These are phyloP conservation scores for Taphrina wiesneri DNA, from an alignment of 1,139 yeast species.

Conservation along the genomic window DNA sequence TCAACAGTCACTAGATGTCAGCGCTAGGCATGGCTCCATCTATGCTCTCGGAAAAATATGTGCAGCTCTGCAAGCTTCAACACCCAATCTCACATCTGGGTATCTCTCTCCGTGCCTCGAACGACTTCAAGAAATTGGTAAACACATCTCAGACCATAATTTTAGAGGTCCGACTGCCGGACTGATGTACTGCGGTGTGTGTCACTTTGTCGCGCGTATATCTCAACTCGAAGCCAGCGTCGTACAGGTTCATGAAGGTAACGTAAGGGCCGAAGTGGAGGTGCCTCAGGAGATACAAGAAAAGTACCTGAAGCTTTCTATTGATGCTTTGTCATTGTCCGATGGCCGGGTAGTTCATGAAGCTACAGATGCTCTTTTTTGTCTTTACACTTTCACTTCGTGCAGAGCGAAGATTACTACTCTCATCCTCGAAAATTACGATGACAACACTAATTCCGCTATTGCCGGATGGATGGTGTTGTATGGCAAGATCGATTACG, in stretches of 20 bases:
- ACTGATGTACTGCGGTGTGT: conserved; percentile 1
- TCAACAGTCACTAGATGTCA: not conserved
- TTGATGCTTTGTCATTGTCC: not conserved
- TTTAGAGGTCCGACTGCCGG: conserved; percentile 8
- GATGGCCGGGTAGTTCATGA: not conserved
- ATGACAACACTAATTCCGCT: not conserved
- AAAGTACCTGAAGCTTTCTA: not conserved
- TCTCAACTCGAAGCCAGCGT: not conserved
- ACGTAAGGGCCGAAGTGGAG: not conserved
- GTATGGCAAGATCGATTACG: conserved; percentile 2
- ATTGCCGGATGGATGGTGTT: conserved; percentile 8
- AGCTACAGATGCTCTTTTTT: conserved; percentile 1
- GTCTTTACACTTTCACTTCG: not conserved
- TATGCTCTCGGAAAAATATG: conserved; percentile 12
- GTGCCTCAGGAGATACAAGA: not conserved
- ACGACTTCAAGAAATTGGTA: not conserved
- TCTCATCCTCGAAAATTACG: not conserved
- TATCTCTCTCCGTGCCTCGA: not conserved
- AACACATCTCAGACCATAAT: not conserved
- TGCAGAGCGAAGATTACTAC: not conserved
- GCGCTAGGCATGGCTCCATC: conserved; percentile 19
- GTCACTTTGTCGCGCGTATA: conserved; percentile 1
- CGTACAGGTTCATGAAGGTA: not conserved
- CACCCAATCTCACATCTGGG: not conserved
- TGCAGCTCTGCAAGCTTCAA: not conserved